Base-by-base conservation (phyloP, 768 basidiomycete genomes). In the Rhodotorula toruloides region DNA sequence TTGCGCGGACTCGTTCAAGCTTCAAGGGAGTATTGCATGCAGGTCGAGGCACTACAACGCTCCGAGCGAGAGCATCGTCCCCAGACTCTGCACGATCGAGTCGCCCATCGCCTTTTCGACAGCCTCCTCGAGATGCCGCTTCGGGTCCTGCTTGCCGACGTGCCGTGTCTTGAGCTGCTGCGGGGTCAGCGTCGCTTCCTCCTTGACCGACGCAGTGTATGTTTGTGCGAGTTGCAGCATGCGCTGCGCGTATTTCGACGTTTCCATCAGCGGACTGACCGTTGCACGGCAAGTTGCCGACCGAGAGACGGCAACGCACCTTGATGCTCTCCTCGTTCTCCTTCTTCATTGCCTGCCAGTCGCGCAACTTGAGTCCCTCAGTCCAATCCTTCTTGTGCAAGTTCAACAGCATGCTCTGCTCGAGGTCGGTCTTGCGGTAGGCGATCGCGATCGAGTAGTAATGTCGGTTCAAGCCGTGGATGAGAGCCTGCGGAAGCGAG, bases 381-480 rank as follows among this genome's bases (percentile, higher is more conserved):
- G 96, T 98, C 96, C 96, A 99, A 76, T 96, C 94, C 74, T 91
- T 83, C 79, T 98, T 98, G 81, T 99, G 96, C 74, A 99, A 80
- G 78, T 98, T 99, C 88, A 98, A 91, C 72, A 99, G 79, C 96
- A 99, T 99, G 25, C 88, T 85, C 77, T 99, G 96, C 78, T 99
- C 96, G 4, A 94, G 84, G 77, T 97, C 94, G 36, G 93, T 97
- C 82, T 98, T 98, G 73, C 93, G 86, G 79, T 98, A 98, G 78
- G 94, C 92, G 68, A 99, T 94, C 12, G 88, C 91, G 71, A 99
- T 92, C 56, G 88, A 90, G 81, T 99, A 99, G 77, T 99, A 99
- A 80, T 97, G 93, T 70, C 94, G 84, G 77, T 99, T 99, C 69
- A 99, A 81, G 49, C 94, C 94, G 74, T 99, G 94, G 69, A 99